Evolutionary conservation across 2,329 filamentous ascomycete genomes (phyloP).

Genomic region (Clonostachys rhizophaga): DNA sequence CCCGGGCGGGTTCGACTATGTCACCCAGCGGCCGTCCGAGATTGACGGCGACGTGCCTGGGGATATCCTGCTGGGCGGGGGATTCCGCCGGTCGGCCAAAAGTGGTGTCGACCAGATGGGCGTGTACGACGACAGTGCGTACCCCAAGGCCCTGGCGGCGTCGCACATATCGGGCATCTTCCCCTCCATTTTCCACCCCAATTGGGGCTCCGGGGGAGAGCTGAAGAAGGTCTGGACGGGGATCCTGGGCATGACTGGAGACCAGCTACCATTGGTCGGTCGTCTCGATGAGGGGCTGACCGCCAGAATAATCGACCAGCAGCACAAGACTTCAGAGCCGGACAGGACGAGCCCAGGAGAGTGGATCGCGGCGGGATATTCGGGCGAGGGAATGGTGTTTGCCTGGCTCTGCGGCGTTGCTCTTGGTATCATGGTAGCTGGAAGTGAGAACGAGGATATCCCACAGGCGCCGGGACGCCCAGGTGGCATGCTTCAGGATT

Average conservation of each 20-base stretch:
- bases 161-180: constrained; percentile 28
- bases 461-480: not conserved
- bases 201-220: constrained; percentile 14
- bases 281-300: constrained; percentile 22
- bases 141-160: constrained; percentile 15
- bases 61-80: constrained; percentile 22
- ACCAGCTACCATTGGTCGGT: constrained; percentile 41
- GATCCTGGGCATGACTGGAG: constrained; percentile 35
- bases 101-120: not conserved
- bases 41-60: constrained; percentile 47
- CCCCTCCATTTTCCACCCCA: constrained; percentile 23
- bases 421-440: not conserved
- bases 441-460: not conserved
- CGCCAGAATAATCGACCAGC: constrained; percentile 5
- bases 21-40: constrained; percentile 14
- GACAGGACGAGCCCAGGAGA: constrained; percentile 19
- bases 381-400: constrained; percentile 44
- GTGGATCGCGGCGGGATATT: constrained; percentile 43
- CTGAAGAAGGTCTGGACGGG: constrained; percentile 38
- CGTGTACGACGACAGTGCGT: constrained; percentile 5
- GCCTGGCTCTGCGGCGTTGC: constrained; percentile 43
- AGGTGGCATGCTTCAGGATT: not conserved
- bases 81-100: not conserved
- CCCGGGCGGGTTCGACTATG: constrained; percentile 10
- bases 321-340: not conserved